Conservation (phyloP, 2,329 filamentous ascomycete species). For the Neonectria punicea region DNA sequence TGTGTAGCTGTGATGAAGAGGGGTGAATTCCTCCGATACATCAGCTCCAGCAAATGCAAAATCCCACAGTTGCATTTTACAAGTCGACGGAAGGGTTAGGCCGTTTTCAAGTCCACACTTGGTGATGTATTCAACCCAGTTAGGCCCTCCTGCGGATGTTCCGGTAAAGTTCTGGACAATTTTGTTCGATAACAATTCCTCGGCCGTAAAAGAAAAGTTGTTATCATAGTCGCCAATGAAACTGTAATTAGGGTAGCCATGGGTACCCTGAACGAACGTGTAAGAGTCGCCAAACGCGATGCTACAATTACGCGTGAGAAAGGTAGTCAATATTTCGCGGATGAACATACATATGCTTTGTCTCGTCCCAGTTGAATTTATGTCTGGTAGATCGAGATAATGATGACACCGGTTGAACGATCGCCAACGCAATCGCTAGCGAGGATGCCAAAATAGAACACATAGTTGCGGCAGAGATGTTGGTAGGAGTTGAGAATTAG, state of each 20-base stretch:
- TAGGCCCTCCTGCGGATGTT: conserved; percentile 14
- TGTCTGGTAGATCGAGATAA: not conserved
- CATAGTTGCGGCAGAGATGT: not conserved
- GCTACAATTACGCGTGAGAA: not conserved
- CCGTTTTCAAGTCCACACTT: conserved; percentile 15
- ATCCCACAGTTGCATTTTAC: conserved; percentile 20
- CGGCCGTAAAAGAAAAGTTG: conserved; percentile 18
- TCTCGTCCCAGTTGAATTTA: not conserved
- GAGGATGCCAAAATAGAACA: not conserved
- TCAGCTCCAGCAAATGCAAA: conserved; percentile 22
- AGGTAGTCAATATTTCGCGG: too few relatives aligned
- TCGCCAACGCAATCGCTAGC: not conserved
- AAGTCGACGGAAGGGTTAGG: conserved; percentile 13
- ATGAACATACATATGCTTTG: not conserved
- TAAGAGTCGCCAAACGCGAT: conserved; percentile 25
- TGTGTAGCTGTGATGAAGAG: conserved; percentile 17
- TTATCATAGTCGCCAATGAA: conserved; percentile 22
- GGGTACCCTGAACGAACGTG: conserved; percentile 18
- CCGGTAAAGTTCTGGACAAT: conserved; percentile 21
- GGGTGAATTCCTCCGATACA: conserved; percentile 11
- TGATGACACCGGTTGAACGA: not conserved
- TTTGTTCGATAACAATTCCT: conserved; percentile 10
- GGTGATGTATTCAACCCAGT: conserved; percentile 19
- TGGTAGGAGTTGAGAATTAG: not conserved
- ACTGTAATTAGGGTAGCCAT: conserved; percentile 16